Base-by-base conservation (phyloP, 2,329 filamentous ascomycete species). In the Thermothelomyces thermophilus region DNA sequence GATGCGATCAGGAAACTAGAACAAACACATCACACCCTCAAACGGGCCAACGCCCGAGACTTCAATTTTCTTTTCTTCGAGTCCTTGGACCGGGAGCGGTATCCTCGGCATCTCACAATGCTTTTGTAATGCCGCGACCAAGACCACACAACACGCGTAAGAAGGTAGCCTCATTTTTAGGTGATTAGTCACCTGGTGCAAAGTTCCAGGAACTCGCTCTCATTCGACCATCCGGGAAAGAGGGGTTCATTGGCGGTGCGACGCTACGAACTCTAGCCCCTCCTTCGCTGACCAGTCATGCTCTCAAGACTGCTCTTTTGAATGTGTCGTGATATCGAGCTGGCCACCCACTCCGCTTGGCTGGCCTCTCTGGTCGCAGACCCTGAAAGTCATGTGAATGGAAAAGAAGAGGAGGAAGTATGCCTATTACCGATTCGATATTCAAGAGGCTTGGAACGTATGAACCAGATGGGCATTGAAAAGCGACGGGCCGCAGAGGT, bases 331-430 rank as follows among this genome's bases (percentile, higher is more conserved):
- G 39, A 50, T 44, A 39, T 47, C 35, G 24, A 35, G 11, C 31
- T 17, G 34, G 17, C 30, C 22, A 26, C 28, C 46, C 45, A 45
- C 41, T 41, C 26, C 46, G 35, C 24, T 33, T 16, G 34, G 43
- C 42, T 42, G 37, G 37, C 35, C 52, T n/a, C 26, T 22, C 33
- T 20, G 52, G 52, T 54, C 52, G 52, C 52, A 54, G 49, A 5
- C 45, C 46, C 35, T 16, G 10, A 9, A 43, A 40, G 52, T 54
- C 52, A 54, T 54, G 52, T 54, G 52, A 54, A 45, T 39, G 19
- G 33, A 6, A 35, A 35, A 16, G 14, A 16, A 35, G 13, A 35
- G 14, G 6, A 9, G 24, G 20, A 35, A 20, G 26, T 10, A 20
- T 22, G 10, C 33, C 7, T 28, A 30, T 30, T 6, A n/a, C 11